Base-by-base conservation (phyloP, 768 basidiomycete species). In the Leccinum imitatum region DNA sequence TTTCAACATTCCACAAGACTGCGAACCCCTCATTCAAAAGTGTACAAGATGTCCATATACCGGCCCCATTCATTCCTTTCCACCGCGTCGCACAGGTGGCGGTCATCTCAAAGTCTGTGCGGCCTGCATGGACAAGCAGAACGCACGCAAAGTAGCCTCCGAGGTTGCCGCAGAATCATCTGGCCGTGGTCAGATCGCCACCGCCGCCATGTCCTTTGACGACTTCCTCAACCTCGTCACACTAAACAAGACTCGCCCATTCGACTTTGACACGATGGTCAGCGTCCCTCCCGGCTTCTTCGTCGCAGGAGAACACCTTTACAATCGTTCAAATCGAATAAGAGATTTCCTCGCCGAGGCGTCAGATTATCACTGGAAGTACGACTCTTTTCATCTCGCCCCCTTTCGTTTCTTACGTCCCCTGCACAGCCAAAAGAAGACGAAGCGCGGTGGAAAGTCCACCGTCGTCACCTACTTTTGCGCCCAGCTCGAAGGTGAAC, bases 351-450 rank as follows among this genome's bases (percentile, higher is more conserved):
- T 73, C 4, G 73, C 72, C 1, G 73, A 75, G 52, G 72, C 72
- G 13, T 73, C 72, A 2, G 73, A 73, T 59, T 73, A 75, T 53
- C 72, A 75, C 37, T 73, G 73, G 72, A 73, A 73, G 72, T 73
- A 35, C 6, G 72, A n/a, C 25, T 27, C 27, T 25, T 21, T 13
- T 13, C 9, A 14, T 10, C 6, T n/a, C 3, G 1, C 4, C 41
- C n/a, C 33, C 4, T 41, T 39, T n/a, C 8, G 30, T 11, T 37
- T 17, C 50, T 54, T 60, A 66, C 17, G 15, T 35, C 27, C 6
- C 30, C 30, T 14, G 17, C 27, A 15, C 25, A 73, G 72, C 15
- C 72, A 73, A 61, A 73, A 73, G 63, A 73, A 73, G 64, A 73
- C 72, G 6, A 73, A 75, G 50, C 72, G 73, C 13, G 72, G 73